Evolutionary conservation across 2,329 filamentous ascomycete species (phyloP).

Genomic region (Tothia fuscella): DNA sequence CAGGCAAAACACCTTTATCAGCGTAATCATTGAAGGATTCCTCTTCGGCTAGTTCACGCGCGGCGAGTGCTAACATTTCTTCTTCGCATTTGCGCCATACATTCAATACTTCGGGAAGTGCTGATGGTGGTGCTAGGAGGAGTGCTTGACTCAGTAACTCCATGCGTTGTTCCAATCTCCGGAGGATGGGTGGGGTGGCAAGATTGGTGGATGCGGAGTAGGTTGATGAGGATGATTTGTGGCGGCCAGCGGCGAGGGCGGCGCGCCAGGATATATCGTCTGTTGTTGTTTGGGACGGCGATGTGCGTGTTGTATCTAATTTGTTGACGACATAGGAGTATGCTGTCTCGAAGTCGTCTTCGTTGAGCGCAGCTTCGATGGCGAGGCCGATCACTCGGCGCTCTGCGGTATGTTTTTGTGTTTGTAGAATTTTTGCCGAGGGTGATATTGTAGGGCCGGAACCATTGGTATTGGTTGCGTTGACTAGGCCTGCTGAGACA

Average conservation of each 20-base stretch:
- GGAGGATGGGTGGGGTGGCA: conserved; percentile 38
- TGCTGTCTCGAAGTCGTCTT: conserved; percentile 75
- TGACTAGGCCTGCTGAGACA: conserved; percentile 44
- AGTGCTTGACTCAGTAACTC: conserved; percentile 68
- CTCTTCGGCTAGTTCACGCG: conserved; percentile 55
- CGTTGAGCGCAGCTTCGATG: conserved; percentile 60
- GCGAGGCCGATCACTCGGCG: conserved; percentile 68
- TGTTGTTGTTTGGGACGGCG: conserved; percentile 15
- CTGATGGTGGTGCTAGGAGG: conserved; percentile 56
- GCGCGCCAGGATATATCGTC: conserved; percentile 64
- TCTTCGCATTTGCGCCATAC: conserved; percentile 69
- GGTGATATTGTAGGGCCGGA: conserved; percentile 17
- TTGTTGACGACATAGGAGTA: conserved; percentile 73
- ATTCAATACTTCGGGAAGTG: conserved; percentile 62
- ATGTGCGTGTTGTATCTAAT: conserved; percentile 31
- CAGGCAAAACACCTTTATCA: conserved; percentile 26
- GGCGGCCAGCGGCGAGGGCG: conserved; percentile 65
- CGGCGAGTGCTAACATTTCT: conserved; percentile 55
- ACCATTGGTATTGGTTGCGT: conserved; percentile 18
- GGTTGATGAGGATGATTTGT: conserved; percentile 34
- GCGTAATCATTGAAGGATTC: conserved; percentile 55
- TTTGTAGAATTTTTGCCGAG: conserved; percentile 17
- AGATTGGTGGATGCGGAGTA: conserved; percentile 24
- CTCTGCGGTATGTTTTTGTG: conserved; percentile 36
- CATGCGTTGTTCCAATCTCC: conserved; percentile 68